Base-by-base conservation (phyloP, 202 grass and related monocot species). In the Hordeum pubiflorum region DNA sequence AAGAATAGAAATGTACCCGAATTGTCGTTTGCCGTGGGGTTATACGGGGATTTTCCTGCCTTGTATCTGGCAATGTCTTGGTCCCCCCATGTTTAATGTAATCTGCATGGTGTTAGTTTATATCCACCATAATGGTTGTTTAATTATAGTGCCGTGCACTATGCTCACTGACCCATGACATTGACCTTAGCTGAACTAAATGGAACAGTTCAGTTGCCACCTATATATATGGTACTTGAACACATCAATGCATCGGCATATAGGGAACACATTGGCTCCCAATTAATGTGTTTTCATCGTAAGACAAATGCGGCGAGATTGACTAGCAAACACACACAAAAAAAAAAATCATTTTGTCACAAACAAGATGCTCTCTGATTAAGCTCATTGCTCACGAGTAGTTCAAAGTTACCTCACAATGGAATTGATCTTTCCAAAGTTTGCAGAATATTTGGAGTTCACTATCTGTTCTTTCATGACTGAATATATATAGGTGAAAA, bases 41-140 rank as follows among this genome's bases (percentile, higher is more conserved):
- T 81, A 63, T 29, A 36, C 70, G 9, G 18, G 54, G 9, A n/a
- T 62, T 76, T 85, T 76, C 72, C 56, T 71, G 33, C 63, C 43
- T 76, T 71, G 26, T 85, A 72, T 85, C 75, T 76, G 82, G 63
- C 57, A 81, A 76, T 81, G 82, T 89, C 63, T 58, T 85, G 82
- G 82, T 72, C 82, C 78, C 87, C 87, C 64, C 64, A 77, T 67
- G 27, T 62, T 85, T 81, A 58, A 54, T 81, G 68, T 81, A 72
- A 85, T 63, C 13, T 58, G 33, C 18, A 71, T 71, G 33, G 3
- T 61, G 74, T 68, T 76, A 77, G 55, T 84, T 37, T 81, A 44
- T 73, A 62, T 63, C 70, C 86, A 76, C 62, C 86, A 70, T 70
- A 71, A 76, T 61, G 79, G 55, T 84, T 69, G 59, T 67, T 57